Percentiles rank a stretch among this genome's conserved stretches.
Evolutionary conservation across 225 moss, liverwort and hornwort species (phyloP).

Genomic region (Neckera pumila): DNA sequence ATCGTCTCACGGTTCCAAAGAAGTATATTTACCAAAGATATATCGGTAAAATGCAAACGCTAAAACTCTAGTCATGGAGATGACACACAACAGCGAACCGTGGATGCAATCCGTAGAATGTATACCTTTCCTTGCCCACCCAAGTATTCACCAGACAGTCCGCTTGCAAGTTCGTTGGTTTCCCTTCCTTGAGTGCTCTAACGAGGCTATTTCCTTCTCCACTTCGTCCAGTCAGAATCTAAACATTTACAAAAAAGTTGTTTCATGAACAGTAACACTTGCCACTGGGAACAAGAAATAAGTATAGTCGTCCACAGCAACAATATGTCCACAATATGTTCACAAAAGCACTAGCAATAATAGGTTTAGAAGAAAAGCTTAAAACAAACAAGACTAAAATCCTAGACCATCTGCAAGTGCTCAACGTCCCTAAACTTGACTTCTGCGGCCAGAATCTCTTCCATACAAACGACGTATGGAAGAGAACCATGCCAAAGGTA

Average conservation of each 20-base stretch:
- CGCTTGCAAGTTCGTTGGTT: constrained; percentile 47
- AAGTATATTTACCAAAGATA: background rate
- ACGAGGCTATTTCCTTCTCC: constrained; percentile 28
- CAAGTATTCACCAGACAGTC: constrained; percentile 95
- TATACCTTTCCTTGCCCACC: constrained; percentile 78
- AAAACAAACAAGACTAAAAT: background rate
- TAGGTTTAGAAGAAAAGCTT: background rate
- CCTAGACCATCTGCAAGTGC: background rate
- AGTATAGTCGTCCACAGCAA: background rate
- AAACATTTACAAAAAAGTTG: background rate
- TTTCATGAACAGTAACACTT: background rate
- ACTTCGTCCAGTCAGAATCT: constrained; percentile 34
- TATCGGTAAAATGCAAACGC: background rate
- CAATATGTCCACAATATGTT: background rate
- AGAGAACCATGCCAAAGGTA: background rate
- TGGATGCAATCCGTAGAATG: background rate
- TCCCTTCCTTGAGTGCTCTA: constrained; percentile 47
- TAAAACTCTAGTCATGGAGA: background rate
- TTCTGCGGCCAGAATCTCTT: background rate
- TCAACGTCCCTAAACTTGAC: background rate
- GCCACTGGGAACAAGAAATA: background rate
- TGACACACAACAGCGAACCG: background rate
- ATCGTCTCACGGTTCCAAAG: background rate
- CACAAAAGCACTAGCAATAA: background rate
- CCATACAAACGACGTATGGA: background rate